Base-by-base conservation (phyloP, 495 filamentous ascomycete genomes). In the Xylaria venustula region DNA sequence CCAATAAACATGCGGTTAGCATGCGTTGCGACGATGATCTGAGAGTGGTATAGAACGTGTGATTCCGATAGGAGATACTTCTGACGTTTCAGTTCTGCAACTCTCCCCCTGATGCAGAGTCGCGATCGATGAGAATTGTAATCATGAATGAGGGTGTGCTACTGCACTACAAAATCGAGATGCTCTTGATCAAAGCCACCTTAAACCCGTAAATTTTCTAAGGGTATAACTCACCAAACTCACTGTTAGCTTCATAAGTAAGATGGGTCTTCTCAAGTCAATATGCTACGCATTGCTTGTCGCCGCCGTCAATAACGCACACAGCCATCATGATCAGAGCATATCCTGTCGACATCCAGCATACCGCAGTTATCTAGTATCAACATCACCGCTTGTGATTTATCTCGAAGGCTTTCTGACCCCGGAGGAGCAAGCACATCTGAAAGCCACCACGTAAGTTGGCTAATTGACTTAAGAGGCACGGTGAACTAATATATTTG, bases 361-460 rank as follows among this genome's bases (percentile, higher is more conserved):
- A 19, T 84, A 83, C 68, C 73, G 77, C 34, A 74, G 78, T 11
- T 76, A 80, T 56, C 66, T 85, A 55, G 76, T 85, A 54, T 83
- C 81, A 23, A 76, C 79, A 61, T 76, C 74, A 7, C 84, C 84
- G 0, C 70, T 85, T 4, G 75, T 87, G 3, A 79, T 87, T 55
- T 85, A 85, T 68, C 77, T 85, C 63, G 73, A 70, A 37, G 67
- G 78, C 63, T 82, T 82, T 62, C 51, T 82, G 40, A 80, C 77
- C 2, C 30, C 68, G 12, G 55, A 67, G 20, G 79, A 82, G 57
- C 72, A 72, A 34, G 59, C 55, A 1, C 76, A 82, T 44, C 66
- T 82, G 0, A 71, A 72, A 44, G 53, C 72, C 11, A 64, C 79
- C 46, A 79, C 79, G 81, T 80, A 61, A 54, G 71, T 62, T 7